phyloP scores from a whole-genome alignment of 2,329 filamentous ascomycete genomes.

The Talaromyces atroroseus region DNA sequence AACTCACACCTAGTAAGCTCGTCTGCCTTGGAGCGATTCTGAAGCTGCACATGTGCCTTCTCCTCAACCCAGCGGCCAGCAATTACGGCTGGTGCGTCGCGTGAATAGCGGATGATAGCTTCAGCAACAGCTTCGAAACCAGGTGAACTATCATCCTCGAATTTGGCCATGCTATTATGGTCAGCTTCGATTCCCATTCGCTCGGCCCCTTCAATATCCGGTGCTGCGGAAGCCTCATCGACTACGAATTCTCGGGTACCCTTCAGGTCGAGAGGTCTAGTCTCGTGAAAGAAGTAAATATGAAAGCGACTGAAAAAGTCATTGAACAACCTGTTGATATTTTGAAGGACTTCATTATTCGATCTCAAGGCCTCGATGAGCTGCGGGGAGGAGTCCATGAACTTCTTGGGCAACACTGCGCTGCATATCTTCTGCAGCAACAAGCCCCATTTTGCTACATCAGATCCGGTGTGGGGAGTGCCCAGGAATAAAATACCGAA shows the following conservation, averaged over 20 bases:
- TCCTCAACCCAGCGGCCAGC: slow-evolving; percentile 57
- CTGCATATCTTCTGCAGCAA: slow-evolving; percentile 64
- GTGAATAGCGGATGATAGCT: slow-evolving; percentile 42
- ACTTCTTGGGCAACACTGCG: slow-evolving; percentile 58
- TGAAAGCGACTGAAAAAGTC: slow-evolving; percentile 66
- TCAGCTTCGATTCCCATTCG: slow-evolving; percentile 70
- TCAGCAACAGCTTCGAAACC: slow-evolving; percentile 56
- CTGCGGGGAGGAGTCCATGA: slow-evolving; percentile 63
- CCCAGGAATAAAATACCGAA: slow-evolving; percentile 72
- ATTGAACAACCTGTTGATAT: slow-evolving; percentile 68
- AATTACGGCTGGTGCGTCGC: slow-evolving; percentile 52
- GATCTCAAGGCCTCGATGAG: slow-evolving; percentile 65
- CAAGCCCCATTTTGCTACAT: slow-evolving; percentile 62
- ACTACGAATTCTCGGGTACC: slow-evolving; percentile 61
- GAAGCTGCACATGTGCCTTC: slow-evolving; percentile 35
- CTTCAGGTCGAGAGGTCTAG: slow-evolving; percentile 63
- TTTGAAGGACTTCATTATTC: slow-evolving; percentile 67
- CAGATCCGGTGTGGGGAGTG: slow-evolving; percentile 67
- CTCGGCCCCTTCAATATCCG: slow-evolving; percentile 62
- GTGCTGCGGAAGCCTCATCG: slow-evolving; percentile 63
- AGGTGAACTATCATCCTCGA: slow-evolving; percentile 57
- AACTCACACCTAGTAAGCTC: slow-evolving; percentile 34
- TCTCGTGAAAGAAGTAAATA: slow-evolving; percentile 73
- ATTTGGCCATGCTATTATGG: slow-evolving; percentile 70
- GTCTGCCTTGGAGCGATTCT: slow-evolving; percentile 31